A percentile compares a stretch with the other conserved stretches of the same genome.
Evolutionary conservation across 306 rosid genomes (phyloP).

Genomic region (Lathyrus aphaca): DNA sequence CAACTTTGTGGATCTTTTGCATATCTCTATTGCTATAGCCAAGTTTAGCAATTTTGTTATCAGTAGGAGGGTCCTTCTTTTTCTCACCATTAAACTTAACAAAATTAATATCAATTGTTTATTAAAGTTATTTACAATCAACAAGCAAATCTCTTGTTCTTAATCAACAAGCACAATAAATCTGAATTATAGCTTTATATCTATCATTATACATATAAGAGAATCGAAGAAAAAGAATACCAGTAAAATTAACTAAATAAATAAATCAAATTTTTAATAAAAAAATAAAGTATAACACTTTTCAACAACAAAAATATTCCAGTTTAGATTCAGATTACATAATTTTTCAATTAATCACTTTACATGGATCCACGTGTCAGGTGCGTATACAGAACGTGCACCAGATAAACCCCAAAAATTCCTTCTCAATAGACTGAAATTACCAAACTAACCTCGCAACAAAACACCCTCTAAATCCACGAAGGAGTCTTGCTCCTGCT

Average conservation of each 20-base stretch:
- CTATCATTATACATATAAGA: neutral
- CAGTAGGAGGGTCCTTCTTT: too few species aligned
- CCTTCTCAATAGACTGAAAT: conserved; percentile 4
- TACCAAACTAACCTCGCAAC: conserved; percentile 23
- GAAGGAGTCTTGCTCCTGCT: neutral
- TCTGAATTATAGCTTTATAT: neutral
- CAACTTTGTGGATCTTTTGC: too few species aligned
- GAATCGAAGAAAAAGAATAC: neutral
- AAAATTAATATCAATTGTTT: too few species aligned
- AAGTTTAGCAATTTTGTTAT: too few species aligned
- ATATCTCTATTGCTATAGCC: too few species aligned
- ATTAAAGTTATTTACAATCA: too few species aligned
- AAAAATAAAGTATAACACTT: neutral
- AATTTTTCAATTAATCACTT: neutral
- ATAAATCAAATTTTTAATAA: neutral
- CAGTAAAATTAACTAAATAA: neutral
- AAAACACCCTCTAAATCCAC: conserved; percentile 22
- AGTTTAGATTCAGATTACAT: neutral
- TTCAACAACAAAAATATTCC: neutral
- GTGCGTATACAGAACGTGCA: conserved; percentile 12
- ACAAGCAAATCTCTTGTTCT: too few species aligned
- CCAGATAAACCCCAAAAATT: neutral
- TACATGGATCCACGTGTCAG: neutral
- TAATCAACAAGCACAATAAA: too few species aligned
- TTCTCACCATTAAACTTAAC: too few species aligned